These are phyloP conservation scores for Colletotrichum tanaceti DNA, from an alignment of 2,329 filamentous ascomycete genomes.

Conservation along the genomic window DNA sequence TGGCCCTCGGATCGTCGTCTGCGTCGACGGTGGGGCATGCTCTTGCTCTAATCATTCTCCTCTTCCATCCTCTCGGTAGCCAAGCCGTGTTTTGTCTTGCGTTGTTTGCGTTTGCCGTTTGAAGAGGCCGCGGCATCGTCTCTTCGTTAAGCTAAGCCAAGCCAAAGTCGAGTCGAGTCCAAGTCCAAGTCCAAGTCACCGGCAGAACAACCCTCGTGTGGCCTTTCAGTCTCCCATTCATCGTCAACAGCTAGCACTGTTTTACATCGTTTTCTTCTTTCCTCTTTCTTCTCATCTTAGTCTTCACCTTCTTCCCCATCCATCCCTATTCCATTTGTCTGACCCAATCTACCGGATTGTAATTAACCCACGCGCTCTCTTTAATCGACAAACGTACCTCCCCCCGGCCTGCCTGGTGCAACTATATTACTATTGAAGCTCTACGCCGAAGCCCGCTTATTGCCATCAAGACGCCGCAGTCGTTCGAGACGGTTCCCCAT, in stretches of 20 bases:
- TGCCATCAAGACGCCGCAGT: not conserved
- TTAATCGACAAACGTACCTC: not conserved
- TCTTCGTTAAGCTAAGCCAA: not conserved
- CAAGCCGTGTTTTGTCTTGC: constrained; percentile 30
- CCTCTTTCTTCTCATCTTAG: not conserved
- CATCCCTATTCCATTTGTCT: not conserved
- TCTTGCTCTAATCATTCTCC: constrained; percentile 6
- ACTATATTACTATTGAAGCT: not conserved
- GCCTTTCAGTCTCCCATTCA: constrained; percentile 10
- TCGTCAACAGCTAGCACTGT: too few relatives aligned
- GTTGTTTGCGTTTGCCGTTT: constrained; percentile 37
- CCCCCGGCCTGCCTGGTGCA: not conserved
- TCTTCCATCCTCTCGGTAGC: constrained; percentile 7
- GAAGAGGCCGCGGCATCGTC: constrained; percentile 14
- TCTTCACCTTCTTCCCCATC: too few relatives aligned
- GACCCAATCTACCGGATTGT: too few relatives aligned
- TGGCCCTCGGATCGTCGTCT: constrained; percentile 30
- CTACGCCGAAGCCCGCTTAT: not conserved
- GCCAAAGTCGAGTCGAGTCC: too few relatives aligned
- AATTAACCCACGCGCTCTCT: not conserved
- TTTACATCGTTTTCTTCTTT: not conserved
- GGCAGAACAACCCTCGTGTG: too few relatives aligned
- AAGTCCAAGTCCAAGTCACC: too few relatives aligned
- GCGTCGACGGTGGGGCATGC: constrained; percentile 35
- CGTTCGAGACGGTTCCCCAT: constrained; percentile 30